Evolutionary conservation across 2,329 filamentous ascomycete genomes (phyloP).

Genomic region (Aspergillus neoniger): DNA sequence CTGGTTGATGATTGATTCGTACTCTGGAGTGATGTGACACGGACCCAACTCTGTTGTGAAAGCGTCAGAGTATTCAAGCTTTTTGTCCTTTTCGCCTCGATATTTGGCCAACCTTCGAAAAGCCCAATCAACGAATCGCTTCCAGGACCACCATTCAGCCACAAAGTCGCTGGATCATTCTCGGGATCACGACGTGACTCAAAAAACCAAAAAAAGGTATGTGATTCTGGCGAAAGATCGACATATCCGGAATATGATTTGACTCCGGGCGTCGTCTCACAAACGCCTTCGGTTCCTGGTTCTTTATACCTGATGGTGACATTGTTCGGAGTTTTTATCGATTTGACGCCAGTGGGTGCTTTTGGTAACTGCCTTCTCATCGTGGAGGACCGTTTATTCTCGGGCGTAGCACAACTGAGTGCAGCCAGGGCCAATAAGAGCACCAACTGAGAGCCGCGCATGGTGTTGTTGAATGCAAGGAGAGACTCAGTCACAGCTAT

Average conservation of each 20-base stretch:
- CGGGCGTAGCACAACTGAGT: constrained; percentile 12
- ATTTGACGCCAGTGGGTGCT: constrained; percentile 41
- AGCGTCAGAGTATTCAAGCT: constrained; percentile 17
- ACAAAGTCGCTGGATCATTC: constrained; percentile 45
- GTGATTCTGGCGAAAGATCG: constrained; percentile 53
- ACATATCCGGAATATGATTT: constrained; percentile 60
- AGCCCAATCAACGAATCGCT: constrained; percentile 46
- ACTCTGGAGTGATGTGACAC: constrained; percentile 48
- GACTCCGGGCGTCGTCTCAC: constrained; percentile 58
- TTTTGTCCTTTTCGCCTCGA: neutral
- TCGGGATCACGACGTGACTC: constrained; percentile 55
- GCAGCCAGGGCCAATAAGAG: constrained; percentile 25
- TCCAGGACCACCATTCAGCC: constrained; percentile 47
- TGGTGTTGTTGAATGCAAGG: constrained; percentile 10
- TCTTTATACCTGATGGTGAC: constrained; percentile 61
- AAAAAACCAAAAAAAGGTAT: constrained; percentile 60
- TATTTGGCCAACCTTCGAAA: constrained; percentile 37
- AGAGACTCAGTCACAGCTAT: neutral
- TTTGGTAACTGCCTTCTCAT: constrained; percentile 38
- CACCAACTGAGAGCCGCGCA: constrained; percentile 26
- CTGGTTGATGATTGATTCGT: constrained; percentile 55
- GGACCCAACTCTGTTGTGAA: constrained; percentile 40
- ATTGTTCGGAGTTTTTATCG: constrained; percentile 44
- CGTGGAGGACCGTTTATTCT: constrained; percentile 15
- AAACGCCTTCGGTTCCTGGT: constrained; percentile 53